These are phyloP conservation scores for Candida sp. DNA, from an alignment of 1,139 yeast genomes.

Conservation along the genomic window DNA sequence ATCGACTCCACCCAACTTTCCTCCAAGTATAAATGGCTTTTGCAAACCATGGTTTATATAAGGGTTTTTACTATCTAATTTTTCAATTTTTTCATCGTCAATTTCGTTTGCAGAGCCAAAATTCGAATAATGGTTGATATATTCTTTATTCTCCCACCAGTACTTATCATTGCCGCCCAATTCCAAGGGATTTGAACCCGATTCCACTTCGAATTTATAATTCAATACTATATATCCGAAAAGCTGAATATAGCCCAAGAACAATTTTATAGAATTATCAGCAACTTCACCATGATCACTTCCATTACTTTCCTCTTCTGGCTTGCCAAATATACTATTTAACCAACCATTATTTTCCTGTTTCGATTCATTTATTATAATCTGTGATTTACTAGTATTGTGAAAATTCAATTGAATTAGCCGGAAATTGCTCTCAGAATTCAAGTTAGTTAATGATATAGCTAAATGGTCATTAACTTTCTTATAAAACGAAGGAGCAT, in stretches of 20 bases:
- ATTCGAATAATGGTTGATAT: conserved; percentile 19
- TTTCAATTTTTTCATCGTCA: conserved; percentile 14
- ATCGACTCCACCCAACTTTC: conserved; percentile 56
- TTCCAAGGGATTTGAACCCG: conserved; percentile 9
- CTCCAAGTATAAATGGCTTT: conserved; percentile 45
- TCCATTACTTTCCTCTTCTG: conserved; percentile 2
- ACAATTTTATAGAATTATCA: conserved; percentile 20
- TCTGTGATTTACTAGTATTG: conserved; percentile 7
- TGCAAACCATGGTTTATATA: conserved; percentile 23
- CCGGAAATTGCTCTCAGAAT: neutral
- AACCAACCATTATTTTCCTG: conserved; percentile 2
- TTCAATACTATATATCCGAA: conserved; percentile 71
- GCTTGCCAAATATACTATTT: conserved; percentile 1
- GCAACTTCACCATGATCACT: conserved; percentile 1
- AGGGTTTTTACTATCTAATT: conserved; percentile 20
- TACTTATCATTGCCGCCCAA: conserved; percentile 10
- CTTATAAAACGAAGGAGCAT: neutral
- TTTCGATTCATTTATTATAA: conserved; percentile 5
- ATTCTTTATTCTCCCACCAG: conserved; percentile 41
- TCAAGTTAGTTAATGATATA: conserved; percentile 7
- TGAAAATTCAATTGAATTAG: conserved; percentile 5
- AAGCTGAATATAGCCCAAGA: conserved; percentile 73
- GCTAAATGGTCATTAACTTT: conserved; percentile 8
- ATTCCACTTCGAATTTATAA: conserved; percentile 32
- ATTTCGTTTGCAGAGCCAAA: conserved; percentile 20